Percentiles rank a stretch among this genome's conserved stretches.
phyloP scores from a whole-genome alignment of 495 filamentous ascomycete species.

The Podospora comata region DNA sequence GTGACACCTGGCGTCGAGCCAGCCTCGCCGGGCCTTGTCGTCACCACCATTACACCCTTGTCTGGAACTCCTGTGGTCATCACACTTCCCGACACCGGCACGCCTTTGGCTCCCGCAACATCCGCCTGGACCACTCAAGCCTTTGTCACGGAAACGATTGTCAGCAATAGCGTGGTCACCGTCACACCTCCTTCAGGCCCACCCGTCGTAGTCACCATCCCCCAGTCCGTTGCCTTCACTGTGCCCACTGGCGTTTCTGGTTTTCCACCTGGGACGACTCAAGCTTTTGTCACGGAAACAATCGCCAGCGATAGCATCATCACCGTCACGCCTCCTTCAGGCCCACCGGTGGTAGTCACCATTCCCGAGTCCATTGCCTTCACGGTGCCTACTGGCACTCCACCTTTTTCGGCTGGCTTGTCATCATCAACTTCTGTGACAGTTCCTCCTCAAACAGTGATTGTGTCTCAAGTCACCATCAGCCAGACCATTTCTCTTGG shows the following conservation, averaged over 20 bases:
- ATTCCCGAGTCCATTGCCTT: background rate
- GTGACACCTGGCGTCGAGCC: background rate
- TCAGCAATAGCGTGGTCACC: background rate
- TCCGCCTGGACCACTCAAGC: background rate
- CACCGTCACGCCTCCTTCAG: background rate
- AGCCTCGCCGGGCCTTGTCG: background rate
- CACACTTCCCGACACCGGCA: background rate
- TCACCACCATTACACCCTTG: background rate
- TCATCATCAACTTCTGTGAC: background rate
- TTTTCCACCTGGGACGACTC: background rate
- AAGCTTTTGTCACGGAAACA: background rate
- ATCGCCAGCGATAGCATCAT: background rate
- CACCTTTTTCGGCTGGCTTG: background rate
- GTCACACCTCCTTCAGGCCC: background rate
- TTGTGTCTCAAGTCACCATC: conserved; percentile 27
- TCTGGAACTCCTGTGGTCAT: conserved; percentile 1
- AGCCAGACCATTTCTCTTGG: conserved; percentile 28
- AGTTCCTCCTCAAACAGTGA: background rate
- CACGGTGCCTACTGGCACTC: background rate
- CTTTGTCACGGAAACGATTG: background rate
- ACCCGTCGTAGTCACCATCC: background rate
- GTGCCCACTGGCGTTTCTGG: background rate
- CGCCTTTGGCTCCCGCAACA: background rate
- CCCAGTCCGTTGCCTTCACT: background rate
- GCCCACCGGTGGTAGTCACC: background rate